Evolutionary conservation across 352 stramenopile genomes (phyloP).

Genomic region (Pythium aristosporum): DNA sequence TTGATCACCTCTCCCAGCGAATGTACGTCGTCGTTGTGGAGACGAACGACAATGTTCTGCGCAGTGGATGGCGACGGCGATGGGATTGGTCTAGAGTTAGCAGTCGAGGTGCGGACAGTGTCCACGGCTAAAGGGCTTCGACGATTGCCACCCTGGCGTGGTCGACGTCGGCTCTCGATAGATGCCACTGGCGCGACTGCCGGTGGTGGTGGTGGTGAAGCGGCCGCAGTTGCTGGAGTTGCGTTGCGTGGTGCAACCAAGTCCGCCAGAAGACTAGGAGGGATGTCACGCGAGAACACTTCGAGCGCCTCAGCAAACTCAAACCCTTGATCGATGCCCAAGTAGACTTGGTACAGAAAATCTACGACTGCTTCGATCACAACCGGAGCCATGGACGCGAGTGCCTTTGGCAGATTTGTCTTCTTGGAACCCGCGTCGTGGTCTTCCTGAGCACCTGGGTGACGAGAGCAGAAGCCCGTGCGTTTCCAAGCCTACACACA

Average conservation of each 20-base stretch:
- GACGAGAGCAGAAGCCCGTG: constrained; percentile 75
- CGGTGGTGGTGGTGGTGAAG: neutral
- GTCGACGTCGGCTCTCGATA: constrained; percentile 2
- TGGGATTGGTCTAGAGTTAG: neutral
- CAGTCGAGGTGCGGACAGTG: neutral
- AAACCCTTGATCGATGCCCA: constrained; percentile 67
- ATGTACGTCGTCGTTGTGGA: constrained; percentile 87
- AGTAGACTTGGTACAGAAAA: constrained; percentile 67
- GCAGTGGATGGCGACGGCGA: constrained; percentile 16
- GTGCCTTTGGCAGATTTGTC: constrained; percentile 62
- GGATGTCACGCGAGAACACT: constrained; percentile 60
- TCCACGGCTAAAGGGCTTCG: neutral
- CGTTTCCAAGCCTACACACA: constrained; percentile 69
- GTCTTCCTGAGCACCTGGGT: constrained; percentile 53
- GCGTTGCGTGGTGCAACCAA: constrained; percentile 7
- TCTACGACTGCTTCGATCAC: constrained; percentile 80
- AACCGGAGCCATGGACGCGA: constrained; percentile 46
- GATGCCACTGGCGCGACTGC: neutral
- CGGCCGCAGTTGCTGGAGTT: neutral
- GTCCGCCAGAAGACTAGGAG: constrained; percentile 44
- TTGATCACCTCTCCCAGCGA: constrained; percentile 75
- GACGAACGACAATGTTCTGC: constrained; percentile 45
- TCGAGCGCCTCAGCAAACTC: constrained; percentile 73
- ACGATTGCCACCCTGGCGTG: constrained; percentile 17
- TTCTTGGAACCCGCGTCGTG: constrained; percentile 36